Evolutionary conservation across 192 early-diverging fungal genomes (phyloP), one percentile per base, ranked within the genome.

Genomic region (Coemansia sp.): DNA sequence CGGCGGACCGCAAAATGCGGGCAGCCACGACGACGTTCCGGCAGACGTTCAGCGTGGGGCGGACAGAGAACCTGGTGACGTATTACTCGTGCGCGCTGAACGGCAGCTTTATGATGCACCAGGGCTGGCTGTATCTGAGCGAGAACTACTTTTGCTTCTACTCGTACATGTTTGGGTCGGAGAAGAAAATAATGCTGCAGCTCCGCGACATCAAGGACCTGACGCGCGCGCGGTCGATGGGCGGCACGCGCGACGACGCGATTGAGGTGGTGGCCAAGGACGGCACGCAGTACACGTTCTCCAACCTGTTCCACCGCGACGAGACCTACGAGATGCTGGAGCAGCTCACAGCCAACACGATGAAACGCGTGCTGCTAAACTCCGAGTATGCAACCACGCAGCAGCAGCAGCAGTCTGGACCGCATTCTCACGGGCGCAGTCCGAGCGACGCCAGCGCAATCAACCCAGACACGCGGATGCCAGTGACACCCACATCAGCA

Each of bases 61-160:
- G 88, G 22, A 83, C 82, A 4, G 96, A 98, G 65, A 85, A 87
- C 49, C 82, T 98, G 57, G 94, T 98, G 24, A 95, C 89, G 51
- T 98, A 95, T 71, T 99, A 99, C 77, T 92, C 94, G 10, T 95
- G 93, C 60, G 88, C 92, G 3, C 93, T 93, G 58, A 85, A 92
- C 46, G 82, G 83, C 23, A 84, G 81, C 47, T 73, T 84, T 60
- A 85, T 95, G 65, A 82, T 89, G 46, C 90, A 89, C 68, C 97
- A 99, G 75, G 97, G 97, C 0, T 99, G 97, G 97, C 76, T 99
- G 73, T 99, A 99, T 63, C 85, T 99, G 40, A 93, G 91, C 49
- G 87, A 93, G 64, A 91, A 95, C 59, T 90, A 94, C 67, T 67
- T 96, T 23, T 92, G 91, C 82, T 99, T 98, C 66, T 93, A 99